These are phyloP conservation scores for Durotheca rogersii DNA, from an alignment of 495 filamentous ascomycete species.

Conservation along the genomic window DNA sequence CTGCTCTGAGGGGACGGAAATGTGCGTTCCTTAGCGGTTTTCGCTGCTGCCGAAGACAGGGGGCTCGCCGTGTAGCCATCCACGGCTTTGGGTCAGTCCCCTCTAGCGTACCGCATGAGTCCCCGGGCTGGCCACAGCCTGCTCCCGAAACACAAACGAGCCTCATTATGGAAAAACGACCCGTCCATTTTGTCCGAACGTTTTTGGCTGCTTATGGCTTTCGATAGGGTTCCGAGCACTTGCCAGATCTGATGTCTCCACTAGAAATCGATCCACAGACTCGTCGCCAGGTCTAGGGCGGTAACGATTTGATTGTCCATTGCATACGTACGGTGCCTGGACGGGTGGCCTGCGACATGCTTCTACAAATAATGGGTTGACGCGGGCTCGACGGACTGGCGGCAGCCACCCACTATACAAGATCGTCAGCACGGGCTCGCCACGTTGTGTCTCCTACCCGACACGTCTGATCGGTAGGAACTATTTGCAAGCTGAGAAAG, in stretches of 20 bases:
- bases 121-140: slow-evolving; percentile 22
- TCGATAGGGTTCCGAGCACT: slow-evolving; percentile 28
- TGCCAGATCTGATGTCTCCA: slow-evolving; percentile 22
- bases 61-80: slow-evolving; percentile 30
- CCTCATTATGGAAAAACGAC: slow-evolving; percentile 18
- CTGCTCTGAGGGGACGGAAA: slow-evolving; percentile 15
- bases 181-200: slow-evolving; percentile 25
- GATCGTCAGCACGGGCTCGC: too few species aligned
- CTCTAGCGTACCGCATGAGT: slow-evolving; percentile 37
- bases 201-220: slow-evolving; percentile 36
- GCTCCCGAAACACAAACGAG: slow-evolving; percentile 20
- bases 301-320: too few species aligned
- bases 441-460: too few species aligned
- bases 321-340: too few species aligned
- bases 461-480: too few species aligned
- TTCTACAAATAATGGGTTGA: too few species aligned
- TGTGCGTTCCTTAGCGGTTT: slow-evolving; percentile 20
- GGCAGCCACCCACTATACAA: too few species aligned
- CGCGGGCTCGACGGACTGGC: too few species aligned
- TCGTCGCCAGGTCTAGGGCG: too few species aligned
- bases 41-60: slow-evolving; percentile 20
- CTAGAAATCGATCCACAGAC: slow-evolving; percentile 13
- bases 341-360: too few species aligned
- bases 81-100: slow-evolving; percentile 33
- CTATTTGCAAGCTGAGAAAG: too few species aligned